phyloP scores from a whole-genome alignment of 1,284 basidiomycete genomes.

The Ustilago cynodontis region DNA sequence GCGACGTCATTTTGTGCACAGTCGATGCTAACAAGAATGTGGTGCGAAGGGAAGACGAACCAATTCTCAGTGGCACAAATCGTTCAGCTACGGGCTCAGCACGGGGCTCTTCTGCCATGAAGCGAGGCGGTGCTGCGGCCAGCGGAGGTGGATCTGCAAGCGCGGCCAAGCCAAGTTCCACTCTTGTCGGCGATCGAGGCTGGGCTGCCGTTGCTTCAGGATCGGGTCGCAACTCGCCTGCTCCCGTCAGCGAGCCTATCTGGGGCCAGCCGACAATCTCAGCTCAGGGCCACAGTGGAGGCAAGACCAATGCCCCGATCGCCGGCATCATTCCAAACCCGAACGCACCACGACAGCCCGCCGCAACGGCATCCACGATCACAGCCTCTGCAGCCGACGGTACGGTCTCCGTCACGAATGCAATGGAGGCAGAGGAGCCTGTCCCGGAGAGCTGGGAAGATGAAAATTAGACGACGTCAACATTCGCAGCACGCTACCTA shows the following conservation, averaged over 20 bases:
- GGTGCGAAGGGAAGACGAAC: slow-evolving; percentile 43
- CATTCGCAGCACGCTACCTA: not conserved
- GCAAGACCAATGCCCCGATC: slow-evolving; percentile 18
- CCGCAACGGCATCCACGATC: not conserved
- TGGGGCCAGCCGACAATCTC: slow-evolving; percentile 43
- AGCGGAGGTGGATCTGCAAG: slow-evolving; percentile 15
- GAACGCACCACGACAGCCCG: slow-evolving; percentile 31
- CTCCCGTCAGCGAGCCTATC: slow-evolving; percentile 14
- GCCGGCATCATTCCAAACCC: slow-evolving; percentile 46
- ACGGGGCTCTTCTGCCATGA: slow-evolving; percentile 36
- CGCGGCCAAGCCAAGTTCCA: slow-evolving; percentile 20
- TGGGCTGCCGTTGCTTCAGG: slow-evolving; percentile 52
- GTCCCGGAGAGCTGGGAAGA: slow-evolving; percentile 52
- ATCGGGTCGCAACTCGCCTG: slow-evolving; percentile 47
- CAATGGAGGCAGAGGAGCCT: slow-evolving; percentile 11
- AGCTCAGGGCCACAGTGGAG: slow-evolving; percentile 5
- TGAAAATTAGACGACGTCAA: slow-evolving; percentile 7
- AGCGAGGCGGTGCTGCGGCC: slow-evolving; percentile 19
- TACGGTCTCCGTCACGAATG: not conserved
- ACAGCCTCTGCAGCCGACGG: not conserved
- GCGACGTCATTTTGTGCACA: slow-evolving; percentile 45
- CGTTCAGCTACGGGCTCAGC: slow-evolving; percentile 15
- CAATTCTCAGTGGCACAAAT: slow-evolving; percentile 18
- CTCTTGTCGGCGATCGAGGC: slow-evolving; percentile 30
- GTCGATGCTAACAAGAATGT: slow-evolving; percentile 41